Percentiles rank a stretch among this genome's conserved stretches.
These are phyloP conservation scores for Lentinula detonsa DNA, from an alignment of 768 basidiomycete species.

Conservation along the genomic window DNA sequence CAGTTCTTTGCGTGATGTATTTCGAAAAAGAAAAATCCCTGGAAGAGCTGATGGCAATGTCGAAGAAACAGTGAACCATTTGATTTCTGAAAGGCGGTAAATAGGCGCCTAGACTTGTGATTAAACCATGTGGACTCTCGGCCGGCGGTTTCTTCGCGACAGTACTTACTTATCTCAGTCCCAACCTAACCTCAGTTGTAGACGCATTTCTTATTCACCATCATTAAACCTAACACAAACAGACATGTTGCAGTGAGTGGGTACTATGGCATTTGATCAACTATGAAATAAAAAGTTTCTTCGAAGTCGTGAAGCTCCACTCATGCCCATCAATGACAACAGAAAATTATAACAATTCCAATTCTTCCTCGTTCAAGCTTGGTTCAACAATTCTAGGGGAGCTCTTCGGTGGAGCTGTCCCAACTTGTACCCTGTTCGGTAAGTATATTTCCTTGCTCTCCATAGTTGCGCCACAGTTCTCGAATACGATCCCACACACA, in stretches of 20 bases:
- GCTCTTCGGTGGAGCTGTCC: not conserved
- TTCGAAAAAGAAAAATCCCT: not conserved
- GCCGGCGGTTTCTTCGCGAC: not conserved
- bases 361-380: not conserved
- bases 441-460: not conserved
- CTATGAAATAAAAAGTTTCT: too few species aligned
- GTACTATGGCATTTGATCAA: too few species aligned
- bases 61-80: slow-evolving; percentile 4
- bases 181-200: too few species aligned
- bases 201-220: too few species aligned
- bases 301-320: too few species aligned
- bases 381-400: not conserved
- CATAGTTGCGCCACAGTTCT: not conserved
- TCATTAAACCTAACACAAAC: too few species aligned
- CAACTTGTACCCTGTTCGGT: not conserved
- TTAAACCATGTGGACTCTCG: not conserved
- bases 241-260: too few species aligned
- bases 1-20: not conserved
- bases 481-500: not conserved
- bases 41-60: not conserved
- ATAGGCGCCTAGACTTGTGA: not conserved
- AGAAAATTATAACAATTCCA: not conserved
- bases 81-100: not conserved
- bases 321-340: not conserved
- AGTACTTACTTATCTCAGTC: too few species aligned